Evolutionary conservation across 495 filamentous ascomycete genomes (phyloP), one percentile per base, ranked within the genome.

Genomic region (Hypoxylon trugodes): DNA sequence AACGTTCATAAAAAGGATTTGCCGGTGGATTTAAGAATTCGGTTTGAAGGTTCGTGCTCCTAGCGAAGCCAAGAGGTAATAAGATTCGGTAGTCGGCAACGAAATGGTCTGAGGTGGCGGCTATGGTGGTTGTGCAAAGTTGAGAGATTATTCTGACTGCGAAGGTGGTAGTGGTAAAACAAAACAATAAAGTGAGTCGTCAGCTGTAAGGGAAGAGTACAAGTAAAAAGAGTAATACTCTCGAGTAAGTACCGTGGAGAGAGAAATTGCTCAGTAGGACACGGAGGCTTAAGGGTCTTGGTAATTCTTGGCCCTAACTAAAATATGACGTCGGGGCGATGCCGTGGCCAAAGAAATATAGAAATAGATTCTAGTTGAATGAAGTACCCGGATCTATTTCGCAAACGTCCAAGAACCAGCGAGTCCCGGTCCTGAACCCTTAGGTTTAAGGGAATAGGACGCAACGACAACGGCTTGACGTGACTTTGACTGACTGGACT

Each of bases 251-350:
- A 22, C 16, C 2, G 18, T 46, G 42, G 26, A 46, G 42, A 24
- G 40, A 45, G 30, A 60, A 59, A 59, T 32, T 51, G 49, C 45
- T 61, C 57, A 52, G 64, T 41, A 56, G 52, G 53, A 55, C 24
- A 57, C 25, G 25, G 65, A 71, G 65, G 68, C 68, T 56, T 48
- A 61, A 37, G 56, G 37, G 58, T 66, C 69, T 66, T 64, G 61
- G 69, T 26, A 60, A 52, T 33, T 48, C 63, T 72, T 65, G 63
- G 67, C 66, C 60, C 21, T 60, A 33, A 59, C 51, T 61, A 63
- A 59, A 47, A 59, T 60, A 61, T 65, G 54, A 62, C 58, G 56
- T 70, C 64, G 60, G 59, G 53, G 65, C 64, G 46, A 58, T 56
- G 64, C 56, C 53, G 59, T 57, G 51, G 51, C 13, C 22, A 50